Conservation (phyloP, 2,329 filamentous ascomycete genomes). For the Colletotrichum gigasporum region DNA sequence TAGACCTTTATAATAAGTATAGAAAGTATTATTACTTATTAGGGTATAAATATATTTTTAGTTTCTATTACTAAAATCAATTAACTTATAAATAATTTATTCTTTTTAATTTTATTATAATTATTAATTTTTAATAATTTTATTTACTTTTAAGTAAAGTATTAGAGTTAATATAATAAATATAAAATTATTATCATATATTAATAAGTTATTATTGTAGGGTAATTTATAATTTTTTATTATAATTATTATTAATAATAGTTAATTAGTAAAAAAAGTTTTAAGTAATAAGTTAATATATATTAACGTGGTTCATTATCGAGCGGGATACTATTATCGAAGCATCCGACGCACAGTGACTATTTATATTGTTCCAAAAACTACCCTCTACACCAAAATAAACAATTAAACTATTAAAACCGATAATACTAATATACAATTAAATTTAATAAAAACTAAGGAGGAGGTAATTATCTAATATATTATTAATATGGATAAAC, state of each 20-base stretch:
- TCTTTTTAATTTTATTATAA: background rate
- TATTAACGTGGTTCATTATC: no score
- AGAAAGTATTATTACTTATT: background rate
- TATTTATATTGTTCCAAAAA: no score
- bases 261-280: background rate
- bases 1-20: background rate
- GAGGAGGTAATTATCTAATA: no score
- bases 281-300: background rate
- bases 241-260: conserved; percentile 10
- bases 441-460: no score
- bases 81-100: background rate
- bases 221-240: background rate
- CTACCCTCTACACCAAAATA: no score
- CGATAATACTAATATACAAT: no score
- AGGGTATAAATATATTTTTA: no score
- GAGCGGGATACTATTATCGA: no score
- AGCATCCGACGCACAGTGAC: no score
- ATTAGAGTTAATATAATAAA: background rate
- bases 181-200: conserved; percentile 7
- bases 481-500: no score
- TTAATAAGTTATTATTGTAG: background rate
- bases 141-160: background rate
- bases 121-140: background rate
- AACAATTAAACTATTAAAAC: no score
- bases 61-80: no score